Percentiles rank a stretch among this genome's conserved stretches.
Conservation (phyloP, 2,329 filamentous ascomycete species). For the Ophiocordyceps camponoti-floridani region DNA sequence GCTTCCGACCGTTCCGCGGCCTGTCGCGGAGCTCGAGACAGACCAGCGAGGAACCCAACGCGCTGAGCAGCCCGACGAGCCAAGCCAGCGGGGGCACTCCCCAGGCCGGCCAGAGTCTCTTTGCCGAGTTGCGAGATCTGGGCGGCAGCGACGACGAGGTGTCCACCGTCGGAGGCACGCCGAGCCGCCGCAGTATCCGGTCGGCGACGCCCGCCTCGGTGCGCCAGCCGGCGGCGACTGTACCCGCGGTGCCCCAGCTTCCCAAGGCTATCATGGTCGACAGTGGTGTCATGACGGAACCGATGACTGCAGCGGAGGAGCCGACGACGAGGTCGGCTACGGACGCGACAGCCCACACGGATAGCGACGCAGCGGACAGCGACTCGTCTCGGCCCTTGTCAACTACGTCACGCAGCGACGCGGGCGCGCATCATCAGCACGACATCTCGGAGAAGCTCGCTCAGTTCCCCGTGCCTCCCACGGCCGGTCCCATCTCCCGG, state of each 20-base stretch:
- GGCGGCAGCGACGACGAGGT: slow-evolving; percentile 61
- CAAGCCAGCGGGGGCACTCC: slow-evolving; percentile 34
- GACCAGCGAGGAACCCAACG: slow-evolving; percentile 37
- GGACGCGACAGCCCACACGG: slow-evolving; percentile 9
- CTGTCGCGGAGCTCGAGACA: slow-evolving; percentile 42
- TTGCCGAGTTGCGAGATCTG: slow-evolving; percentile 75
- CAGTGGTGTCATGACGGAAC: slow-evolving; percentile 42
- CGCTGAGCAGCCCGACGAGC: slow-evolving; percentile 42
- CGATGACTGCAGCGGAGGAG: slow-evolving; percentile 19
- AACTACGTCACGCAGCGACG: slow-evolving; percentile 31
- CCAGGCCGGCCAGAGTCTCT: slow-evolving; percentile 55
- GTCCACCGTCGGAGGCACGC: slow-evolving; percentile 35
- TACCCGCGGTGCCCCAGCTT: slow-evolving; percentile 29
- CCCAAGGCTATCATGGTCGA: slow-evolving; percentile 40
- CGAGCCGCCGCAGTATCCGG: slow-evolving; percentile 29
- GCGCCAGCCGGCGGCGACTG: slow-evolving; percentile 23
- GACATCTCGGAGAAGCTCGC: slow-evolving; percentile 33
- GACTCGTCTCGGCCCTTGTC: slow-evolving; percentile 24
- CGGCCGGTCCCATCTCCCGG: slow-evolving; percentile 15
- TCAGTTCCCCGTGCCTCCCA: slow-evolving; percentile 35
- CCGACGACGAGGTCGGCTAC: slow-evolving; percentile 23
- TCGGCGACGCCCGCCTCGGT: slow-evolving; percentile 30
- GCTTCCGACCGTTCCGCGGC: slow-evolving; percentile 51
- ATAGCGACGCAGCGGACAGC: slow-evolving; percentile 8
- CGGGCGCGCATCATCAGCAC: slow-evolving; percentile 29